Evolutionary conservation across 768 basidiomycete species (phyloP), one percentile per base, ranked within the genome.

Genomic region (Hygrophoropsis aurantiaca): DNA sequence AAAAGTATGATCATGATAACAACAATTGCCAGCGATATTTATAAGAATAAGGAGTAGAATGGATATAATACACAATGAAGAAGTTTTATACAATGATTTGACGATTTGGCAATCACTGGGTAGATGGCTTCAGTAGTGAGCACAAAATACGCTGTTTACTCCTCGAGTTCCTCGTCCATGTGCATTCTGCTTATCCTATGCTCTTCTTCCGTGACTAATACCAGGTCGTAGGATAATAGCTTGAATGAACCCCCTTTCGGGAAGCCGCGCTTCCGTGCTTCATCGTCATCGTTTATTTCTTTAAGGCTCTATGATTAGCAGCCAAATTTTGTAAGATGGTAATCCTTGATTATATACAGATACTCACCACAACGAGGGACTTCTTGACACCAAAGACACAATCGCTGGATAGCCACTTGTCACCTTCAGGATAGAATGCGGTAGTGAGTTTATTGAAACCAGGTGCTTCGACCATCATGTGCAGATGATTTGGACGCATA

Each of bases 321-420:
- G 26, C 23, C 47, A 25, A 38, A 30, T 9, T 18, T 7, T 11
- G 32, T 33, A 16, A 42, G 38, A 32, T 42, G 11, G 18, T 20
- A 46, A 51, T 20, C 35, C 25, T 41, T 38, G 19, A 6, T 33
- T 1, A 26, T 19, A 6, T 4, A 18, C 25, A 40, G 25, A 42
- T 32, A 73, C 81, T 42, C 65, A 90, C 89, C 53, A 90, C 79
- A 16, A 91, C 75, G 21, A 94, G 72, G 5, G 85, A 88, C 40
- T 78, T 76, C 65, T 89, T 89, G 19, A 88, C 90, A 9, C 91
- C 90, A 64, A 92, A 91, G 3, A 92, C 88, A 10, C 79, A 74
- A 58, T 93, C 90, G 49, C 81, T 88, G 5, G 65, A 65, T 19
- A 92, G 50, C 57, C 78, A 91, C 3, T 70, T 62, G 54, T 90